Conservation (phyloP, 306 rosid genomes). For the Malus sieversii region DNA sequence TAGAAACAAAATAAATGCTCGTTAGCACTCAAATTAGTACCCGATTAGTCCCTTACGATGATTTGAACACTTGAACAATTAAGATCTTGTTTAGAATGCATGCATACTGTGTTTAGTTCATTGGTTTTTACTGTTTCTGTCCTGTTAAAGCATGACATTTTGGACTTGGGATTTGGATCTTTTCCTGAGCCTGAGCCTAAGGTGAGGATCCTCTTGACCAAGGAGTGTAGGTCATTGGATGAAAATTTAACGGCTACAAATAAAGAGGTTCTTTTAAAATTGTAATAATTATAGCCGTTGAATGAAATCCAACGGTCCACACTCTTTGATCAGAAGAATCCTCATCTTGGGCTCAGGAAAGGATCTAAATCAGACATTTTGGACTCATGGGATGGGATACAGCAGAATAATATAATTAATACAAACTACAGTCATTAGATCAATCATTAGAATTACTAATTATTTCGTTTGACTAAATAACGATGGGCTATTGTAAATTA, state of each 20-base stretch:
- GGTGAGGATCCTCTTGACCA: too few relatives aligned
- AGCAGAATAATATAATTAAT: background rate
- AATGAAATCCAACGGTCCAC: too few relatives aligned
- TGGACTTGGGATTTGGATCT: background rate
- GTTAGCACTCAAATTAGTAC: background rate
- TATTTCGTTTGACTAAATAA: background rate
- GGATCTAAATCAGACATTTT: background rate
- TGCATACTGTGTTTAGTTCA: background rate
- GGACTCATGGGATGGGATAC: background rate
- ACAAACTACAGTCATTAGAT: background rate
- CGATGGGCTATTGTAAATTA: background rate
- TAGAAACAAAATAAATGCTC: background rate
- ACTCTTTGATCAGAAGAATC: too few relatives aligned
- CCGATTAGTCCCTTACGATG: background rate
- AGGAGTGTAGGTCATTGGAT: too few relatives aligned
- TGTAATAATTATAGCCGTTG: too few relatives aligned
- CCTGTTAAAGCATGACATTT: background rate
- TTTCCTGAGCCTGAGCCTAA: too few relatives aligned
- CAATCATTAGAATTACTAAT: background rate
- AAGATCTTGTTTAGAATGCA: background rate
- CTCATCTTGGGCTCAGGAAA: too few relatives aligned
- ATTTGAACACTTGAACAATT: background rate
- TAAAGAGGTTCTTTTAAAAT: too few relatives aligned
- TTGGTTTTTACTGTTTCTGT: background rate
- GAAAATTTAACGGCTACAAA: too few relatives aligned